Evolutionary conservation across 208 protist genomes (phyloP).

Genomic region (Kentomonas sorsogonicus): DNA sequence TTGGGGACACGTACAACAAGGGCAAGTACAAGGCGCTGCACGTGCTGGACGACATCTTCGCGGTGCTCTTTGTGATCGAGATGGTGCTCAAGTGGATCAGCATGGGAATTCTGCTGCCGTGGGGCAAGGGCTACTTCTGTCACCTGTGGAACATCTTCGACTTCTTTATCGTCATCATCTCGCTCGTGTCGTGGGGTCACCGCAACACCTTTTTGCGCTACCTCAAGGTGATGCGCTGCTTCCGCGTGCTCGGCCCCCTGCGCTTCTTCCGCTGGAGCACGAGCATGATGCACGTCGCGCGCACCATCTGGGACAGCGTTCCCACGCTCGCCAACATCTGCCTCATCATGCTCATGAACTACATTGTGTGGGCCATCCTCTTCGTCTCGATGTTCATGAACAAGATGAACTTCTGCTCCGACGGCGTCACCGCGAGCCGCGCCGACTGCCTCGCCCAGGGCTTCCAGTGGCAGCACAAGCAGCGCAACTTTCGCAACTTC

Average conservation of each 20-base stretch:
- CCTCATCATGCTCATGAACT: constrained; percentile 85
- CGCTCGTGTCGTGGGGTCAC: constrained; percentile 56
- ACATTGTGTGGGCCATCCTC: constrained; percentile 90
- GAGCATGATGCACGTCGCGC: constrained; percentile 56
- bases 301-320: constrained; percentile 70
- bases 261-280: constrained; percentile 49
- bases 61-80: constrained; percentile 76
- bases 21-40: constrained; percentile 71
- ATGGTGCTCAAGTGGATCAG: constrained; percentile 86
- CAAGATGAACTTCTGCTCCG: constrained; percentile 72
- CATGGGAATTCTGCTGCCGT: constrained; percentile 78
- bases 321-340: constrained; percentile 81
- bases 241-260: constrained; percentile 75
- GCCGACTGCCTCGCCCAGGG: constrained; percentile 31
- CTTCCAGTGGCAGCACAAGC: constrained; percentile 29
- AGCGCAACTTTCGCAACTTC: constrained; percentile 89
- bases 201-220: constrained; percentile 45
- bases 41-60: constrained; percentile 82
- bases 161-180: constrained; percentile 82
- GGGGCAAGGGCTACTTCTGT: constrained; percentile 81
- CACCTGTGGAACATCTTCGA: constrained; percentile 88
- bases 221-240: constrained; percentile 80
- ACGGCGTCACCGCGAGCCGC: constrained; percentile 30
- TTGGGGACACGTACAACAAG: constrained; percentile 53
- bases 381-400: constrained; percentile 89